phyloP scores from a whole-genome alignment of 2,329 filamentous ascomycete species.

The Neoscytalidium dimidiatum region DNA sequence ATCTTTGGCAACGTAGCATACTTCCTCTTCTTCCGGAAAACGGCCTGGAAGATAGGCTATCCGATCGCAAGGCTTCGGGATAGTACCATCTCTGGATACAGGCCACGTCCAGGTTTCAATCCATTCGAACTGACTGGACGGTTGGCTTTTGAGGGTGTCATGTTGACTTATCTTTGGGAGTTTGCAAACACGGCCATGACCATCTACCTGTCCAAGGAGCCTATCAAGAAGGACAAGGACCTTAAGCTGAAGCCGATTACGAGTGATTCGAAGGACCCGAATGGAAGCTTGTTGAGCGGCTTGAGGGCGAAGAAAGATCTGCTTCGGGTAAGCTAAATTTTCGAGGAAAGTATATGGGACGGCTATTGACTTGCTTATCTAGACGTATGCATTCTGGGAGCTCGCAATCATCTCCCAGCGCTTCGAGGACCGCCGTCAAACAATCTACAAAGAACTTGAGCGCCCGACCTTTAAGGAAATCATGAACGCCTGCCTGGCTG shows the following conservation, averaged over 20 bases:
- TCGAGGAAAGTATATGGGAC: background rate
- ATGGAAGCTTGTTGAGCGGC: constrained; percentile 83
- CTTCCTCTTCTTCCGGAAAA: constrained; percentile 31
- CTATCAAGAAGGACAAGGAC: constrained; percentile 70
- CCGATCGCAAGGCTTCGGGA: constrained; percentile 24
- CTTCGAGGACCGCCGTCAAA: constrained; percentile 73
- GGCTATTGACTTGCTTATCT: constrained; percentile 21
- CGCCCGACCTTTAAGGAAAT: constrained; percentile 82
- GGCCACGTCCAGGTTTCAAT: constrained; percentile 10
- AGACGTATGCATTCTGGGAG: constrained; percentile 91
- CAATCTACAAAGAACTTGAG: constrained; percentile 86
- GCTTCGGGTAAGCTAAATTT: constrained; percentile 59
- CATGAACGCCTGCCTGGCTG: constrained; percentile 66
- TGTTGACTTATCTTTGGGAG: constrained; percentile 75
- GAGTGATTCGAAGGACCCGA: constrained; percentile 83
- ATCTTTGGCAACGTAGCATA: constrained; percentile 29
- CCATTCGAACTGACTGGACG: constrained; percentile 4
- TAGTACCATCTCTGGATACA: background rate
- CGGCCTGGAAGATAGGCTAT: constrained; percentile 57
- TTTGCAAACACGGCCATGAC: constrained; percentile 76
- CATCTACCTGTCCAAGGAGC: constrained; percentile 76
- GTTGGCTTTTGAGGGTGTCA: constrained; percentile 56
- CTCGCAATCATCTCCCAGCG: constrained; percentile 75
- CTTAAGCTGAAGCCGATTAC: constrained; percentile 66
- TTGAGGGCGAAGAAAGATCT: constrained; percentile 80